Conservation (phyloP, 768 basidiomycete genomes). For the Lanmaoa pseudosensibilis region DNA sequence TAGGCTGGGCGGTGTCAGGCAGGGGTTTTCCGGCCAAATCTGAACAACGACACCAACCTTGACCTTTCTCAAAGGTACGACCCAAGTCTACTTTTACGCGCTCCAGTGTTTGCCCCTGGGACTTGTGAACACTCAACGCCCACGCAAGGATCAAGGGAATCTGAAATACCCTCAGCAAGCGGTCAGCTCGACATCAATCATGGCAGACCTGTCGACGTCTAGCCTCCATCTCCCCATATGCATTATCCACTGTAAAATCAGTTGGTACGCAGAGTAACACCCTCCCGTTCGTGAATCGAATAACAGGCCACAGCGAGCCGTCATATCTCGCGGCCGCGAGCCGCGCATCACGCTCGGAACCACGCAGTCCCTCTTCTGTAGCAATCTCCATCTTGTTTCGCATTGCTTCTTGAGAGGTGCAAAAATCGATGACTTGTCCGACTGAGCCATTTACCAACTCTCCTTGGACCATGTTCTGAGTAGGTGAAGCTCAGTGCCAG, state of each 20-base stretch:
- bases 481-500: not conserved
- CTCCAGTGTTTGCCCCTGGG: slow-evolving; percentile 86
- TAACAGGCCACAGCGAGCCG: slow-evolving; percentile 54
- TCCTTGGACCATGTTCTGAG: slow-evolving; percentile 68
- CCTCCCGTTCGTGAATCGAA: slow-evolving; percentile 53
- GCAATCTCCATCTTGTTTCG: slow-evolving; percentile 39
- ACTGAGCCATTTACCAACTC: slow-evolving; percentile 69
- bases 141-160: slow-evolving; percentile 73
- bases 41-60: slow-evolving; percentile 46
- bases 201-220: slow-evolving; percentile 52
- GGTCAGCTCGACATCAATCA: not conserved
- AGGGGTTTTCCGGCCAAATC: not conserved
- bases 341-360: slow-evolving; percentile 27
- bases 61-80: slow-evolving; percentile 77
- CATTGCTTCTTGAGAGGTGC: slow-evolving; percentile 43
- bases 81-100: slow-evolving; percentile 78
- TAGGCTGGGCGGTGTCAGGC: slow-evolving; percentile 45
- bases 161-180: slow-evolving; percentile 34
- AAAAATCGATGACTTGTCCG: slow-evolving; percentile 53
- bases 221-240: slow-evolving; percentile 58
- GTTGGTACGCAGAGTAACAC: slow-evolving; percentile 50
- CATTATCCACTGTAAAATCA: slow-evolving; percentile 65
- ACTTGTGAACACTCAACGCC: slow-evolving; percentile 88
- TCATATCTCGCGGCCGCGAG: slow-evolving; percentile 20
- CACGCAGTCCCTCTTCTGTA: slow-evolving; percentile 33